A percentile compares a stretch with the other conserved stretches of the same genome.
Conservation (phyloP, 2,329 filamentous ascomycete species). For the Ceratocystis cubensis region DNA sequence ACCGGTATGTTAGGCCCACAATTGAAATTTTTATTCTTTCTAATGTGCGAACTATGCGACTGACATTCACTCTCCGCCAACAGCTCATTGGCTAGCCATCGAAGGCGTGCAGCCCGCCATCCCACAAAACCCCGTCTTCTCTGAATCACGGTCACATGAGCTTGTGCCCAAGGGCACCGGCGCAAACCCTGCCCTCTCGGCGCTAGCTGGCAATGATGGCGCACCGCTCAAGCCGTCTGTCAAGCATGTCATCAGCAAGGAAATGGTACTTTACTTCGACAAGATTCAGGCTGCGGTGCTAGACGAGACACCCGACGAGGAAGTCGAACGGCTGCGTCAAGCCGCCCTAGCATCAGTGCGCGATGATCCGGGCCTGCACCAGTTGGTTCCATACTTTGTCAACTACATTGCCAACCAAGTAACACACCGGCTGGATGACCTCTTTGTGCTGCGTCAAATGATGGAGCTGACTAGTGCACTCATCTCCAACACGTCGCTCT, state of each 20-base stretch:
- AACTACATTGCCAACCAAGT: conserved; percentile 94
- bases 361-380: conserved; percentile 84
- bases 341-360: conserved; percentile 76
- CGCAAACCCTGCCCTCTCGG: conserved; percentile 65
- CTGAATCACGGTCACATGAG: conserved; percentile 72
- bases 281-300: conserved; percentile 83
- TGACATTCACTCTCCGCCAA: conserved; percentile 19
- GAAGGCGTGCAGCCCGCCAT: conserved; percentile 96
- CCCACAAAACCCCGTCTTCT: conserved; percentile 83
- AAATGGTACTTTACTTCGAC: conserved; percentile 92
- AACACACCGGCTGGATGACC: conserved; percentile 80
- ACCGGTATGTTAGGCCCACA: conserved; percentile 48
- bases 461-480: conserved; percentile 81
- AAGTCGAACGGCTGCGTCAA: conserved; percentile 56
- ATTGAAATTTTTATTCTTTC: too few relatives aligned
- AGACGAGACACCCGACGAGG: conserved; percentile 75
- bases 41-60: background rate
- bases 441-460: conserved; percentile 80
- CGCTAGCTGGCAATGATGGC: conserved; percentile 43
- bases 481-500: conserved; percentile 70
- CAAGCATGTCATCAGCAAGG: conserved; percentile 91
- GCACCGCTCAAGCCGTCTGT: conserved; percentile 70
- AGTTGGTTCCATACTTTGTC: conserved; percentile 91
- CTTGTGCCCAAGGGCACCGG: conserved; percentile 81
- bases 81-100: conserved; percentile 93